Percentiles rank a stretch among this genome's conserved stretches.
These are phyloP conservation scores for Cytospora paraplurivora DNA, from an alignment of 2,329 filamentous ascomycete genomes.

Conservation along the genomic window DNA sequence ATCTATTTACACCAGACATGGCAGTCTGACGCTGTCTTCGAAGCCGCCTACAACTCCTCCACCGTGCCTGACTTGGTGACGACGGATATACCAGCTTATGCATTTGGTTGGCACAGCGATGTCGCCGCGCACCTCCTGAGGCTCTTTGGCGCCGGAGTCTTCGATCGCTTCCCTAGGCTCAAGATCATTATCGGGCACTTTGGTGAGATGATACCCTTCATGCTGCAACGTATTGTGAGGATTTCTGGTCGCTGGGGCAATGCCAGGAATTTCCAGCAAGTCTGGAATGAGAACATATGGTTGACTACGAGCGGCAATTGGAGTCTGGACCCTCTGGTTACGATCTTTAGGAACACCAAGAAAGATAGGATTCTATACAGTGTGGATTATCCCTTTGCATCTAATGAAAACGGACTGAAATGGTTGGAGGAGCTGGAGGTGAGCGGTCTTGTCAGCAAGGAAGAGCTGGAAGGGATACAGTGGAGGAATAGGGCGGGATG, in stretches of 20 bases:
- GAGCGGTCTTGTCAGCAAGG: constrained; percentile 51
- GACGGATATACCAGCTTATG: constrained; percentile 42
- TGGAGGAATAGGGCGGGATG: no score
- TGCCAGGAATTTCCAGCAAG: constrained; percentile 45
- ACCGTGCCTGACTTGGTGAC: constrained; percentile 33
- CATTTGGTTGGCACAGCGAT: constrained; percentile 54
- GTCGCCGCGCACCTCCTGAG: constrained; percentile 51
- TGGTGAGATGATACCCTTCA: constrained; percentile 56
- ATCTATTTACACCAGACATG: constrained; percentile 27
- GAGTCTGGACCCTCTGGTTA: constrained; percentile 50
- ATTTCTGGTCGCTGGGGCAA: constrained; percentile 35
- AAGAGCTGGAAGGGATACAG: constrained; percentile 52
- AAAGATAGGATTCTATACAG: constrained; percentile 57
- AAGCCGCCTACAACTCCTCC: constrained; percentile 30
- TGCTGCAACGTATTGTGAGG: constrained; percentile 49
- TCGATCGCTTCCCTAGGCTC: constrained; percentile 55
- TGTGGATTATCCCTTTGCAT: constrained; percentile 59
- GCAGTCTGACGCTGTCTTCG: constrained; percentile 37
- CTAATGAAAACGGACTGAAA: constrained; percentile 49
- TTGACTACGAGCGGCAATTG: constrained; percentile 59
- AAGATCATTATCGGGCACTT: constrained; percentile 59
- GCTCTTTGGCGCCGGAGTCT: constrained; percentile 55
- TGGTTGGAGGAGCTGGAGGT: constrained; percentile 51
- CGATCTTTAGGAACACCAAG: constrained; percentile 46
- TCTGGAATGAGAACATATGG: constrained; percentile 60